These are phyloP conservation scores for Pestalotiopsis sp. DNA, from an alignment of 2,329 filamentous ascomycete species.

Conservation along the genomic window DNA sequence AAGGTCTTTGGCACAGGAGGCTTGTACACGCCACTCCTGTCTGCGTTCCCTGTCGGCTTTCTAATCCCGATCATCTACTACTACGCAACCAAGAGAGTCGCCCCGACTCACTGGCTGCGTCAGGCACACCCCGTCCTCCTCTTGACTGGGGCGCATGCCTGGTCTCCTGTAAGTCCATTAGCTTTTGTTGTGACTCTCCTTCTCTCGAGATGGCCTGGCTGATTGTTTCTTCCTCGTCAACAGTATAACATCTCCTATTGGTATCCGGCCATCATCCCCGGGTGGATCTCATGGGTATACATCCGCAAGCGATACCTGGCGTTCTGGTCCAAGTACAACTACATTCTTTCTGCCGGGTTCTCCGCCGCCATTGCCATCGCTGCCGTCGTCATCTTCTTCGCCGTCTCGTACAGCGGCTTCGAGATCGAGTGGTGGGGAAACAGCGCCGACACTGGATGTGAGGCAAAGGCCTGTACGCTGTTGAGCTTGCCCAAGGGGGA, in stretches of 20 bases:
- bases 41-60: conserved; percentile 38
- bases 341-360: conserved; percentile 54
- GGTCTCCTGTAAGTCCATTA: neutral
- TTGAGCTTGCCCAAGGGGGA: neutral
- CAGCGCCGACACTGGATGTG: neutral
- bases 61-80: conserved; percentile 43
- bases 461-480: neutral
- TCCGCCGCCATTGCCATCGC: conserved; percentile 52
- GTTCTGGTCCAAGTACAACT: conserved; percentile 61
- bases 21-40: conserved; percentile 21
- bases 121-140: conserved; percentile 26
- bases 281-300: neutral
- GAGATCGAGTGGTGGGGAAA: conserved; percentile 40
- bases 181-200: neutral
- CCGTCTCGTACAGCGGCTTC: conserved; percentile 45
- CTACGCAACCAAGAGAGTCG: conserved; percentile 43
- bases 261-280: conserved; percentile 29
- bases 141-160: neutral
- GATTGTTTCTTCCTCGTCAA: conserved; percentile 47
- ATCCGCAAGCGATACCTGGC: conserved; percentile 28
- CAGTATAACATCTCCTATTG: conserved; percentile 48
- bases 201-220: neutral
- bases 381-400: conserved; percentile 56
- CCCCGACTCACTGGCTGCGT: conserved; percentile 36
- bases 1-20: conserved; percentile 48